Conservation (phyloP, 208 protist species). For the Leptomonas pyrrhocoris region DNA sequence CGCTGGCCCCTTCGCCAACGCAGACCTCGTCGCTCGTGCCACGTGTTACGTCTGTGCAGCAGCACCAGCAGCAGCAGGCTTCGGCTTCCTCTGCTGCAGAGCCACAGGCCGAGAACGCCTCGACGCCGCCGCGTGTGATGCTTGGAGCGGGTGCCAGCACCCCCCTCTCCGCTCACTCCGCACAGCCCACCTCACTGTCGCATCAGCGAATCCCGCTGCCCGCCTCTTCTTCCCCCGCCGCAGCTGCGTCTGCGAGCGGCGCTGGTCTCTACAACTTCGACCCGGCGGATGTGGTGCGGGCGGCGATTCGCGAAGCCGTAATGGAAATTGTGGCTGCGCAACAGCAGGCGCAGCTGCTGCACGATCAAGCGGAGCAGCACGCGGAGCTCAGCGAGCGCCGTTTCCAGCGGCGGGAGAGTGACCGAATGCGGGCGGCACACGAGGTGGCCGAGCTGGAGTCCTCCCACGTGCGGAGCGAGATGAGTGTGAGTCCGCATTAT, state of each 20-base stretch:
- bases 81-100: background rate
- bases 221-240: no score
- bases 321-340: slow-evolving; percentile 60
- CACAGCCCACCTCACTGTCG: slow-evolving; percentile 2
- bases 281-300: slow-evolving; percentile 42
- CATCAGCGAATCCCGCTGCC: background rate
- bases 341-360: slow-evolving; percentile 35
- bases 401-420: slow-evolving; percentile 31
- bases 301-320: slow-evolving; percentile 71
- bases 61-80: background rate
- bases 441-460: slow-evolving; percentile 32
- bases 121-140: slow-evolving; percentile 24
- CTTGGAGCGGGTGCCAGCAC: slow-evolving; percentile 9
- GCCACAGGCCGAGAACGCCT: background rate
- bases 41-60: background rate
- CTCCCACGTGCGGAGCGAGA: slow-evolving; percentile 21
- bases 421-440: slow-evolving; percentile 35
- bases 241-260: background rate
- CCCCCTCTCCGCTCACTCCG: slow-evolving; percentile 11
- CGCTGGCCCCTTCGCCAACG: slow-evolving; percentile 15
- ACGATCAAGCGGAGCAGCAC: slow-evolving; percentile 39
- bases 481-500: background rate
- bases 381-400: slow-evolving; percentile 41
- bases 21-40: slow-evolving; percentile 6
- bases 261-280: slow-evolving; percentile 9